phyloP scores from a whole-genome alignment of 805 yeast species.

The Yarrowia sp. region DNA sequence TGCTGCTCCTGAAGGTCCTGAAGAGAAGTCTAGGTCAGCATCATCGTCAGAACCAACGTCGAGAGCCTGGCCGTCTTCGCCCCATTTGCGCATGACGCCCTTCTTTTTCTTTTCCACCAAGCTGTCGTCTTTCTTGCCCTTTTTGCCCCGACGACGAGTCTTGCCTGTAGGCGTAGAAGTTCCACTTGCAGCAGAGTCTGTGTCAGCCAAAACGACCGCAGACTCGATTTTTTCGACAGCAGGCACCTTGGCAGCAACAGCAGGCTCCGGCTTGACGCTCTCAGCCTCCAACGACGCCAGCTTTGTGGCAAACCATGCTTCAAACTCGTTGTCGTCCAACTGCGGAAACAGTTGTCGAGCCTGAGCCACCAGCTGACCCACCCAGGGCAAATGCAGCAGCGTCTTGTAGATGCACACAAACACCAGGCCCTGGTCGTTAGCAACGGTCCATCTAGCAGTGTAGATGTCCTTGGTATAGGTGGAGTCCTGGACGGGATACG shows the following conservation, averaged over 20 bases:
- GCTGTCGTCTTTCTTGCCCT: conserved; percentile 26
- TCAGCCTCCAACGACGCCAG: conserved; percentile 32
- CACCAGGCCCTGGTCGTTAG: conserved; percentile 45
- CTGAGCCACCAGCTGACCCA: conserved; percentile 37
- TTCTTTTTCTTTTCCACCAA: conserved; percentile 29
- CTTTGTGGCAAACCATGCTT: conserved; percentile 37
- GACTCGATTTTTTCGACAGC: not conserved
- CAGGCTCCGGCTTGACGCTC: not conserved
- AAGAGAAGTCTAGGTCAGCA: conserved; percentile 55
- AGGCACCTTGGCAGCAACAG: not conserved
- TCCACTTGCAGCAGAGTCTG: conserved; percentile 7
- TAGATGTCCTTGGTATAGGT: conserved; percentile 41
- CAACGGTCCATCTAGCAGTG: conserved; percentile 46
- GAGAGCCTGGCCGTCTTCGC: conserved; percentile 54
- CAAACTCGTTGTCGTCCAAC: conserved; percentile 31
- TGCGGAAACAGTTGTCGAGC: conserved; percentile 36
- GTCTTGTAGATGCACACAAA: conserved; percentile 40
- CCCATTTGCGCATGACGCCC: conserved; percentile 58
- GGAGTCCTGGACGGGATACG: conserved; percentile 31
- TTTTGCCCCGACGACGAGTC: conserved; percentile 28
- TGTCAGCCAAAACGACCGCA: not conserved
- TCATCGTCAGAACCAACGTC: conserved; percentile 43
- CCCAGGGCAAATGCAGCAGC: conserved; percentile 37
- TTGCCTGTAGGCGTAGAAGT: conserved; percentile 14
- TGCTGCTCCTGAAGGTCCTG: conserved; percentile 30